A percentile compares a stretch with the other conserved stretches of the same genome.
These are phyloP conservation scores for Phytophthora syringae DNA, from an alignment of 352 stramenopile genomes.

Conservation along the genomic window DNA sequence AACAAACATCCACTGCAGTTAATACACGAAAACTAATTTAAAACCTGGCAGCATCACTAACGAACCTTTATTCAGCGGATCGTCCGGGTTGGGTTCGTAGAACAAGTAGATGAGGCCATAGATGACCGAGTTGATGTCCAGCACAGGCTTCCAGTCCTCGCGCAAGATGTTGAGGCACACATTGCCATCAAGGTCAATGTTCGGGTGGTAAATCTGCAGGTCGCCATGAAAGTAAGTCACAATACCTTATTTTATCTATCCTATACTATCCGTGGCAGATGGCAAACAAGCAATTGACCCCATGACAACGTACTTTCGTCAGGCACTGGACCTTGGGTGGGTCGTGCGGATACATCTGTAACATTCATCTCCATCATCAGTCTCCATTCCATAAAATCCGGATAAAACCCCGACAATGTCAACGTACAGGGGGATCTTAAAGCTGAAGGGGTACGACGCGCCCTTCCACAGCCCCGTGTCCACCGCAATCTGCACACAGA, in stretches of 20 bases:
- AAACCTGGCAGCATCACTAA: not conserved
- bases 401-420: not conserved
- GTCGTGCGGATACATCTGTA: constrained; percentile 95
- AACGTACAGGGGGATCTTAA: constrained; percentile 95
- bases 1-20: not conserved
- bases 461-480: constrained; percentile 98
- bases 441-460: constrained; percentile 97
- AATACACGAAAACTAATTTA: not conserved
- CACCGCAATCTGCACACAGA: constrained; percentile 82
- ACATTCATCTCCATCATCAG: not conserved
- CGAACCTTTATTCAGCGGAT: constrained; percentile 95
- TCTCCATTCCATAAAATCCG: not conserved
- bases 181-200: constrained; percentile 98
- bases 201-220: constrained; percentile 97
- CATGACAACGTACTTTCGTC: constrained; percentile 79
- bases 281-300: not conserved
- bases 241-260: not conserved
- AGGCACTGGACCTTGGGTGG: constrained; percentile 97
- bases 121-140: constrained; percentile 99
- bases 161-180: constrained; percentile 98
- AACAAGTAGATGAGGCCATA: constrained; percentile 99
- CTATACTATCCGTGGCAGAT: too few species aligned
- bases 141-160: constrained; percentile 98
- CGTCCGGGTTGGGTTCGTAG: constrained; percentile 99
- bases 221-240: not conserved